phyloP scores from a whole-genome alignment of 2,329 filamentous ascomycete genomes.

The Fusarium illudens region DNA sequence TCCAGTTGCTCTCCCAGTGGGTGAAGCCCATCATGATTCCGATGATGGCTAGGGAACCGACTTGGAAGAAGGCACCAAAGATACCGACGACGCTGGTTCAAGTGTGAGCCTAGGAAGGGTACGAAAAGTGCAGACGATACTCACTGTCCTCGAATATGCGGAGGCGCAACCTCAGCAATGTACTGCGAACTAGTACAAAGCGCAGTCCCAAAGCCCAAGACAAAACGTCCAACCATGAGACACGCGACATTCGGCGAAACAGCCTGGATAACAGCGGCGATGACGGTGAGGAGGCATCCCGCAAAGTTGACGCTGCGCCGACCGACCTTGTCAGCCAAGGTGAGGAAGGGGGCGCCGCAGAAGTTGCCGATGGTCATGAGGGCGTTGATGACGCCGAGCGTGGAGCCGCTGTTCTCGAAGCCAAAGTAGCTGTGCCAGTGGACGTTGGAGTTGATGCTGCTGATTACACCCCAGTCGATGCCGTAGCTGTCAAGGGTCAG shows the following conservation, averaged over 20 bases:
- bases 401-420: constrained; percentile 27
- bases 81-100: constrained; percentile 24
- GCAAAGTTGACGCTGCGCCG: constrained; percentile 35
- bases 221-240: constrained; percentile 33
- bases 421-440: constrained; percentile 39
- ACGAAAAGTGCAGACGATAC: not conserved
- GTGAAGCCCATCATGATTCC: constrained; percentile 39
- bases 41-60: constrained; percentile 32
- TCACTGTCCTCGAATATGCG: constrained; percentile 32
- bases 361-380: constrained; percentile 39
- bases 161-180: constrained; percentile 34
- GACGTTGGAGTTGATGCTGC: constrained; percentile 35
- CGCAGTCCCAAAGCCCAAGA: constrained; percentile 35
- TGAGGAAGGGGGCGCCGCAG: constrained; percentile 34
- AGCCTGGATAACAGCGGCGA: constrained; percentile 34
- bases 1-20: constrained; percentile 36
- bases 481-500: constrained; percentile 21
- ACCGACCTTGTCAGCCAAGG: constrained; percentile 32
- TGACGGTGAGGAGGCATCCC: constrained; percentile 29
- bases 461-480: constrained; percentile 38
- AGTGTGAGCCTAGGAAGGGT: not conserved
- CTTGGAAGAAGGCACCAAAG: constrained; percentile 39
- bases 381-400: constrained; percentile 35
- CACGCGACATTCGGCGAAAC: constrained; percentile 28
- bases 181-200: constrained; percentile 39